Evolutionary conservation across 768 basidiomycete genomes (phyloP).

Genomic region (Tephrocybe sp.): DNA sequence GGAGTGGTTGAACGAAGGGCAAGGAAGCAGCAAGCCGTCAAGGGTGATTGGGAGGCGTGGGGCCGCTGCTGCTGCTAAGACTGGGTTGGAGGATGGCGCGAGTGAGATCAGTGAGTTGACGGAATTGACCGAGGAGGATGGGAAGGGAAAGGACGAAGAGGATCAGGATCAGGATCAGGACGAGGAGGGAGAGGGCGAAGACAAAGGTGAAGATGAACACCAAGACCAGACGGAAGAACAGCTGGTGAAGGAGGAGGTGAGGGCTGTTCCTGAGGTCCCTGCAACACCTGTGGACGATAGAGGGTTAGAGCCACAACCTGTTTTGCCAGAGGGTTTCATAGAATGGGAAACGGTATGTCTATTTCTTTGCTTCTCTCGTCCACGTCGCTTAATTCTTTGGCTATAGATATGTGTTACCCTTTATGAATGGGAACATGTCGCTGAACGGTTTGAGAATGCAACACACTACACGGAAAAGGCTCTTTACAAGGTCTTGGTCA

Average conservation of each 20-base stretch:
- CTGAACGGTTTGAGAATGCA: constrained; percentile 72
- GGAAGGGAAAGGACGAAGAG: constrained; percentile 6
- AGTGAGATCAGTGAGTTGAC: constrained; percentile 75
- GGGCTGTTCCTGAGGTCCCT: constrained; percentile 4
- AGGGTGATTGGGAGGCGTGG: constrained; percentile 13
- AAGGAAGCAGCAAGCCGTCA: constrained; percentile 6
- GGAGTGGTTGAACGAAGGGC: constrained; percentile 57
- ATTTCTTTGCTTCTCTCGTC: not conserved
- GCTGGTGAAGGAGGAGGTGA: constrained; percentile 12
- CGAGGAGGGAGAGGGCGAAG: constrained; percentile 15
- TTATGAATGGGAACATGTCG: constrained; percentile 82
- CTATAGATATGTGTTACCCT: constrained; percentile 78
- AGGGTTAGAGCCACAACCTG: constrained; percentile 22
- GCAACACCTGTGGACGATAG: constrained; percentile 8
- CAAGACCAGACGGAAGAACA: constrained; percentile 12
- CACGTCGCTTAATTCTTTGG: not conserved
- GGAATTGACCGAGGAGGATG: constrained; percentile 58
- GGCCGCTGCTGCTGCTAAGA: constrained; percentile 31
- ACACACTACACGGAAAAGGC: constrained; percentile 81
- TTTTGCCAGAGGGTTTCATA: constrained; percentile 53
- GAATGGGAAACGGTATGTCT: constrained; percentile 89
- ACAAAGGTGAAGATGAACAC: constrained; percentile 6
- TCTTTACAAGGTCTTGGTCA: constrained; percentile 65
- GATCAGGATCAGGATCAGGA: constrained; percentile 16
- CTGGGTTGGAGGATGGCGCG: constrained; percentile 62